Conservation (phyloP, 345 rosid genomes). For the Jatropha curcas region DNA sequence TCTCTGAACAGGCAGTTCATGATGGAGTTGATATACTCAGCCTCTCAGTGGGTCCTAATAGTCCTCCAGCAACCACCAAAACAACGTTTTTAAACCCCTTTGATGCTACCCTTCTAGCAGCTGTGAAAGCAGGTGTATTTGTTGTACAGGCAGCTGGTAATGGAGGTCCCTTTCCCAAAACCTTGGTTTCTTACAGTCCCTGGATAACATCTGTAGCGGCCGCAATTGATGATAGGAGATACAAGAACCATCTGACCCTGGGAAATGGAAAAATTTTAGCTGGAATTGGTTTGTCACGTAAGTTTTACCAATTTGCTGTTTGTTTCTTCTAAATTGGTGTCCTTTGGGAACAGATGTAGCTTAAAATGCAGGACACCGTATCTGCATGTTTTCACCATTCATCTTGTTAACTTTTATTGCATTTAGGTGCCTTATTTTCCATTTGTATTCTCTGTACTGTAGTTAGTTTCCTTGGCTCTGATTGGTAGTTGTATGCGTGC, state of each 20-base stretch:
- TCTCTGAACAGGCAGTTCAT: conserved; percentile 77
- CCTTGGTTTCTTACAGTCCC: conserved; percentile 93
- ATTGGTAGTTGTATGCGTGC: neutral
- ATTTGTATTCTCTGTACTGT: neutral
- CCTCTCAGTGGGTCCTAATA: conserved; percentile 94
- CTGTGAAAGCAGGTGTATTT: conserved; percentile 97
- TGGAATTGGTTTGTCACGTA: conserved; percentile 91
- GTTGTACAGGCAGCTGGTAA: conserved; percentile 99
- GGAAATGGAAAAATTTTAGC: conserved; percentile 87
- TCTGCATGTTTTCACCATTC: neutral
- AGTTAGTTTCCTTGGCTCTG: conserved; percentile 1
- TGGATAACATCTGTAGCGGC: conserved; percentile 98
- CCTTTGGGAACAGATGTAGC: conserved; percentile 10
- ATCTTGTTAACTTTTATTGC: neutral
- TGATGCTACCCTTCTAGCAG: conserved; percentile 92
- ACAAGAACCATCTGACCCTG: conserved; percentile 80
- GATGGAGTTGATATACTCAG: conserved; percentile 98
- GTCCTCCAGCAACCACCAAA: conserved; percentile 87
- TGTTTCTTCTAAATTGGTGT: conserved; percentile 10
- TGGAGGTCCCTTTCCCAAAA: conserved; percentile 97
- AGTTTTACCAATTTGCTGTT: conserved; percentile 29
- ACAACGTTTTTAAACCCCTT: conserved; percentile 91
- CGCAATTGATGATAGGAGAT: conserved; percentile 94
- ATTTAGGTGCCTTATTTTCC: neutral
- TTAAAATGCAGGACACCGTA: neutral